Evolutionary conservation across 805 yeast species (phyloP).

Genomic region (Maudiozyma pseudohumilis): DNA sequence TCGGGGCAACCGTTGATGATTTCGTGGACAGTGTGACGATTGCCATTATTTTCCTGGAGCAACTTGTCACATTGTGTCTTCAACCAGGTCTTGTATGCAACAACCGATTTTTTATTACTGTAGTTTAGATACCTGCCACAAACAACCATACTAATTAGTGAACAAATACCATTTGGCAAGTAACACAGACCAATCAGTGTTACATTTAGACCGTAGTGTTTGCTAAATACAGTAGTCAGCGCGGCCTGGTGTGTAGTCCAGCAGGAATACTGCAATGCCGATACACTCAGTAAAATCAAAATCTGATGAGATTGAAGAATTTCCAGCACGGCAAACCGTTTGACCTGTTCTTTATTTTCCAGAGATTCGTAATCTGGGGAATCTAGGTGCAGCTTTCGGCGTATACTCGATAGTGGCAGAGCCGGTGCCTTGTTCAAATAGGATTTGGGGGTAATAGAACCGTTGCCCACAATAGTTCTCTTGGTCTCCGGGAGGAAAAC

Average conservation of each 20-base stretch:
- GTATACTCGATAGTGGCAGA: slow-evolving; percentile 21
- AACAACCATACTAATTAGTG: slow-evolving; percentile 47
- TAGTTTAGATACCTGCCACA: slow-evolving; percentile 50
- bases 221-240: slow-evolving; percentile 44
- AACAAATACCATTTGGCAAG: slow-evolving; percentile 66
- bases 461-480: slow-evolving; percentile 64
- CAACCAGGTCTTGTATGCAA: slow-evolving; percentile 16
- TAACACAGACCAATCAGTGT: slow-evolving; percentile 60
- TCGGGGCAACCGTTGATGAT: slow-evolving; percentile 17
- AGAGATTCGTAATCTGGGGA: slow-evolving; percentile 27
- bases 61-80: slow-evolving; percentile 10
- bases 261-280: slow-evolving; percentile 52
- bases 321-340: slow-evolving; percentile 32
- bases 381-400: slow-evolving; percentile 20
- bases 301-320: slow-evolving; percentile 39
- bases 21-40: slow-evolving; percentile 11
- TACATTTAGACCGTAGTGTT: slow-evolving; percentile 40
- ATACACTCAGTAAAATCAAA: slow-evolving; percentile 40
- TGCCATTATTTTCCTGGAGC: slow-evolving; percentile 13
- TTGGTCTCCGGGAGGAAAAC: slow-evolving; percentile 66
- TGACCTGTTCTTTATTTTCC: slow-evolving; percentile 15
- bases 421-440: slow-evolving; percentile 39
- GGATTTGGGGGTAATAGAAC: slow-evolving; percentile 44
- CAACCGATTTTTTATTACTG: slow-evolving; percentile 24
- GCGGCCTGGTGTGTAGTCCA: slow-evolving; percentile 70